phyloP scores from a whole-genome alignment of 73 alveolate species.

The Uronychia setigera region DNA sequence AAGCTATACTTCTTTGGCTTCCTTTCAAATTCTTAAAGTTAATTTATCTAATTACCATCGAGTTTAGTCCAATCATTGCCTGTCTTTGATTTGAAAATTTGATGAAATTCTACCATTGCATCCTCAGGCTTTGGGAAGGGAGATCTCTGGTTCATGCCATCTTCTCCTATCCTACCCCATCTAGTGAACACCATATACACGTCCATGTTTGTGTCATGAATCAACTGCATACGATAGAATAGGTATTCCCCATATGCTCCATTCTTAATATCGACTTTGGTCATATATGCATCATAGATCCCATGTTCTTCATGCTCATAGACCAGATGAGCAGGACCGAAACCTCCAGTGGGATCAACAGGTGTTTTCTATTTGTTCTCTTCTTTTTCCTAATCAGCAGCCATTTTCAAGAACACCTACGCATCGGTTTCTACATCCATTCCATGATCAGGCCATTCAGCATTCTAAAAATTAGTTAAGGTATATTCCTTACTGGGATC shows the following conservation, averaged over 20 bases:
- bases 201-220: slow-evolving; percentile 92
- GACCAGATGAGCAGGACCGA: slow-evolving; percentile 44
- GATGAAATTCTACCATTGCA: slow-evolving; percentile 75
- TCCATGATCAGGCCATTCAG: slow-evolving; percentile 27
- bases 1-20: slow-evolving; percentile 65
- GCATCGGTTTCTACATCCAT: slow-evolving; percentile 60
- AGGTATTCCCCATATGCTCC: slow-evolving; percentile 95
- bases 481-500: not conserved
- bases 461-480: too few species aligned
- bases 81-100: slow-evolving; percentile 86
- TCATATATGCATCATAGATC: slow-evolving; percentile 93
- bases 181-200: slow-evolving; percentile 94
- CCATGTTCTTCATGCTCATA: slow-evolving; percentile 38
- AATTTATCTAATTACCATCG: slow-evolving; percentile 67
- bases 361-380: slow-evolving; percentile 59
- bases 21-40: slow-evolving; percentile 37
- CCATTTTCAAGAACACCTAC: slow-evolving; percentile 59
- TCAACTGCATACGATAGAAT: slow-evolving; percentile 94
- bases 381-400: slow-evolving; percentile 26
- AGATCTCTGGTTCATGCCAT: slow-evolving; percentile 95
- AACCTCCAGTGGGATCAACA: slow-evolving; percentile 60
- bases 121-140: slow-evolving; percentile 78
- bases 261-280: slow-evolving; percentile 94
- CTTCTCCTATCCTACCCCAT: slow-evolving; percentile 98
- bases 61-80: slow-evolving; percentile 85